These are phyloP conservation scores for Speleostelium caveatum DNA, from an alignment of 78 protist species.

Conservation along the genomic window DNA sequence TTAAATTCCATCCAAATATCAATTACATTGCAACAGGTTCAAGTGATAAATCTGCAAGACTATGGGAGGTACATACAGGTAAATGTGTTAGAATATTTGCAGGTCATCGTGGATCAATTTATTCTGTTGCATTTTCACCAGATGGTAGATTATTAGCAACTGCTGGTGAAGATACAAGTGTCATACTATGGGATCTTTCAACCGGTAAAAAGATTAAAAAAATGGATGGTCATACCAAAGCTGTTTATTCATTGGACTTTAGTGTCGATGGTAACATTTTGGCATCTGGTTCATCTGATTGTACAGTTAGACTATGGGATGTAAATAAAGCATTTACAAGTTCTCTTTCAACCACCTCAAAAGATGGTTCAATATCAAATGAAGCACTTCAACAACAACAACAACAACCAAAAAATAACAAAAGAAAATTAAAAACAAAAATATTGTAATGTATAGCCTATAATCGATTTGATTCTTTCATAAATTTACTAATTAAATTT, in stretches of 20 bases:
- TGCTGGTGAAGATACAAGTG: slow-evolving; percentile 86
- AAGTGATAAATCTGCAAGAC: slow-evolving; percentile 84
- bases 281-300: slow-evolving; percentile 87
- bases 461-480: background rate
- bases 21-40: slow-evolving; percentile 94
- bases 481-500: background rate
- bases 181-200: slow-evolving; percentile 87
- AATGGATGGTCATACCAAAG: slow-evolving; percentile 81
- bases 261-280: slow-evolving; percentile 60
- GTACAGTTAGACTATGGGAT: slow-evolving; percentile 93
- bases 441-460: slow-evolving; percentile 3
- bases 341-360: background rate
- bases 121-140: slow-evolving; percentile 84
- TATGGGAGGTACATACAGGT: slow-evolving; percentile 81
- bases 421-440: slow-evolving; percentile 30
- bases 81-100: slow-evolving; percentile 89
- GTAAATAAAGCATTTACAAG: slow-evolving; percentile 51
- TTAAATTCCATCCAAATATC: slow-evolving; percentile 94
- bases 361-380: background rate
- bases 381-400: background rate
- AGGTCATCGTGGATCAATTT: slow-evolving; percentile 86
- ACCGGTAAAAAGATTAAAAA: slow-evolving; percentile 69
- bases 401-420: background rate
- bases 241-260: slow-evolving; percentile 83
- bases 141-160: slow-evolving; percentile 85